Conservation (phyloP, 805 yeast species). For the Tetrapisispora namnaoensis region DNA sequence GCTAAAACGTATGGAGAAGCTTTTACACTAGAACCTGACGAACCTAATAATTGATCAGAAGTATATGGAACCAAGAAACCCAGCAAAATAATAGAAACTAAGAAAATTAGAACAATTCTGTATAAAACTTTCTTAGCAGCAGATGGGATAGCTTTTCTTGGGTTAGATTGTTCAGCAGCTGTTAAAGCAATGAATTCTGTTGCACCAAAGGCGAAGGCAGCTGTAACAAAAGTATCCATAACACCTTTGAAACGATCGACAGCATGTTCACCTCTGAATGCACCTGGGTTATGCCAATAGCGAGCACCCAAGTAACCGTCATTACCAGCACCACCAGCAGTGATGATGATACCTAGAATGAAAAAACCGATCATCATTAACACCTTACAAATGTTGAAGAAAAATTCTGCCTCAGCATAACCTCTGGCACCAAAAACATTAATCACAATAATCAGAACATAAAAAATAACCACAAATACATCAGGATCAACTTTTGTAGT, state of each 20-base stretch:
- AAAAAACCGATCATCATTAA: conserved; percentile 50
- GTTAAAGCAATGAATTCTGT: conserved; percentile 58
- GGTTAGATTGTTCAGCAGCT: conserved; percentile 62
- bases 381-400: conserved; percentile 49
- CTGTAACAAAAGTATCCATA: conserved; percentile 52
- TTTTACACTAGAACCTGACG: conserved; percentile 37
- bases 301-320: conserved; percentile 47
- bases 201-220: conserved; percentile 60
- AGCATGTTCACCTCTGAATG: conserved; percentile 38
- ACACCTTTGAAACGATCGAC: conserved; percentile 50
- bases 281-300: conserved; percentile 56
- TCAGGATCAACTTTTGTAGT: conserved; percentile 39
- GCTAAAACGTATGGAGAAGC: conserved; percentile 77
- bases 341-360: conserved; percentile 46
- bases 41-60: conserved; percentile 41
- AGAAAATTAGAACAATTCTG: conserved; percentile 51
- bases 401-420: conserved; percentile 61
- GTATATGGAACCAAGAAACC: conserved; percentile 54
- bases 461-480: conserved; percentile 49
- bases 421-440: conserved; percentile 49
- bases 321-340: conserved; percentile 47
- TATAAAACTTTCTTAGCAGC: conserved; percentile 67
- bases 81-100: conserved; percentile 42
- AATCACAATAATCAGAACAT: conserved; percentile 38
- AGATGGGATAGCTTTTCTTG: conserved; percentile 49